phyloP scores from a whole-genome alignment of 495 filamentous ascomycete genomes.

The Trichoderma gamsii region DNA sequence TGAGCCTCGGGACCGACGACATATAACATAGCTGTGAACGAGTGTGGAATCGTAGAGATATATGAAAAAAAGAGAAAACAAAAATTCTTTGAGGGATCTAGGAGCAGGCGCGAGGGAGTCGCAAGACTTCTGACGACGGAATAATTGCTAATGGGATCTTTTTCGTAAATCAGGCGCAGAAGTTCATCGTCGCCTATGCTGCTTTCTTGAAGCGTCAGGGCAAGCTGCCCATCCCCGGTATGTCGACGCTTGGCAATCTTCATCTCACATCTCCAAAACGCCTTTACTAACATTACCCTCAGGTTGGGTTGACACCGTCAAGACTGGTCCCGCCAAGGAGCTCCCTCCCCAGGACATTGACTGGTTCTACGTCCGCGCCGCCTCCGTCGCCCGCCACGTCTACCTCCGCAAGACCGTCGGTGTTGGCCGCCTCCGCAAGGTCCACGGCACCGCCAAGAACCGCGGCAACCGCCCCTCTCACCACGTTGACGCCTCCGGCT shows the following conservation, averaged over 20 bases:
- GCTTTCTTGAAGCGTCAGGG: conserved; percentile 98
- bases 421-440: conserved; percentile 73
- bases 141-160: conserved; percentile 50
- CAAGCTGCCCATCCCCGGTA: conserved; percentile 94
- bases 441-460: conserved; percentile 95
- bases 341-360: conserved; percentile 94
- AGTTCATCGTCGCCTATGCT: conserved; percentile 92
- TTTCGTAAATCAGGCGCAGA: conserved; percentile 60
- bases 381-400: conserved; percentile 92
- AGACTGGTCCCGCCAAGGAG: conserved; percentile 92
- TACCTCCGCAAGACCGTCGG: conserved; percentile 99
- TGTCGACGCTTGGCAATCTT: conserved; percentile 24
- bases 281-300: conserved; percentile 21
- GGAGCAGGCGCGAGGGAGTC: conserved; percentile 55
- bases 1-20: neutral
- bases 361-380: conserved; percentile 99
- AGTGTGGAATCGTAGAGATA: neutral
- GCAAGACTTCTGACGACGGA: conserved; percentile 56
- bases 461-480: conserved; percentile 84
- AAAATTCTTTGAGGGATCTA: conserved; percentile 17
- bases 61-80: conserved; percentile 19
- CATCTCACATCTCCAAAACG: conserved; percentile 14
- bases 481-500: conserved; percentile 91
- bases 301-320: conserved; percentile 99
- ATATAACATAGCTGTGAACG: neutral